phyloP scores from a whole-genome alignment of 139 green algal genomes.

The Closterium sp. region DNA sequence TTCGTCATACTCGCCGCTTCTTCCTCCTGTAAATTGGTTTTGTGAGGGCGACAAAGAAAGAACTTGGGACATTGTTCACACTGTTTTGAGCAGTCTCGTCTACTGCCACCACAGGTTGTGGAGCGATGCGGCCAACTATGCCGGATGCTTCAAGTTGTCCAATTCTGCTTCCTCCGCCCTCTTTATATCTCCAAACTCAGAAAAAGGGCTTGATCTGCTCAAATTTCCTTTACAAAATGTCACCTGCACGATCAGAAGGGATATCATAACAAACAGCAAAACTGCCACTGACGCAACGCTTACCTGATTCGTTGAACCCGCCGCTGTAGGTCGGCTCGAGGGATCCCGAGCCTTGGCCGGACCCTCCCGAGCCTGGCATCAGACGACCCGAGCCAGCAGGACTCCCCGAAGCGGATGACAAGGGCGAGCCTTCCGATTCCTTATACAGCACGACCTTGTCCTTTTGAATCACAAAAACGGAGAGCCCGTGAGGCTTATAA shows the following conservation, averaged over 20 bases:
- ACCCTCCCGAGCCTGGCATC: neutral
- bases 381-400: conserved; percentile 10
- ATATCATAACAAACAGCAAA: no score
- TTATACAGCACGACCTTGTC: conserved; percentile 38
- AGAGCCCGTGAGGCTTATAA: conserved; percentile 7
- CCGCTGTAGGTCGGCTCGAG: conserved; percentile 5
- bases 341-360: neutral
- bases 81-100: no score
- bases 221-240: no score
- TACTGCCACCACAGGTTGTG: no score
- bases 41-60: no score
- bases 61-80: no score
- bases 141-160: no score
- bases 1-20: neutral
- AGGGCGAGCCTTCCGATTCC: conserved; percentile 17
- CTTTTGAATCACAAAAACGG: conserved; percentile 24
- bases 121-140: no score
- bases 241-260: no score
- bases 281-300: neutral
- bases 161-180: no score
- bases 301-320: neutral
- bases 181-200: no score
- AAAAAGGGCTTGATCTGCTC: no score
- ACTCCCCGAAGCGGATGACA: neutral
- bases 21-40: neutral